phyloP scores from a whole-genome alignment of 164 flowering plant genomes.

The Amborella trichopoda region DNA sequence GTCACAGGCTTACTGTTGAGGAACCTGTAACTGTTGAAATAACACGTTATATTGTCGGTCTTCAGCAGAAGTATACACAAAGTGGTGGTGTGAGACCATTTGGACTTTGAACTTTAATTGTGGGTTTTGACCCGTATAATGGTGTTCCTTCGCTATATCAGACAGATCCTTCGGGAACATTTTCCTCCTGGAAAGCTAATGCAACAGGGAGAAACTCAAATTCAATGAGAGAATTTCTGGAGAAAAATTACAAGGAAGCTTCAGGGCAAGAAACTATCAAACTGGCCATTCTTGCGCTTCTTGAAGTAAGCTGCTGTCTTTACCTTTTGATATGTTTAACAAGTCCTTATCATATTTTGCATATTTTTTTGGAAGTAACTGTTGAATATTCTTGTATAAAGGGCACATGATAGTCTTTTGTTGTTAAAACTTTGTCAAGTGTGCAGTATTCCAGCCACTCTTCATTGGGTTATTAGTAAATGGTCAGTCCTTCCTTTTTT shows the following conservation, averaged over 20 bases:
- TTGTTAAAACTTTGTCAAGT: too few relatives aligned
- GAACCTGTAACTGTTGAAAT: constrained; percentile 97
- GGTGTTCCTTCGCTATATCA: constrained; percentile 81
- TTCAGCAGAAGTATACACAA: constrained; percentile 95
- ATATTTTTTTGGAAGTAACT: too few relatives aligned
- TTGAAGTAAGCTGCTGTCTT: constrained; percentile 56
- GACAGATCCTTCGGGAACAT: constrained; percentile 98
- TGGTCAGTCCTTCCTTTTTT: too few relatives aligned
- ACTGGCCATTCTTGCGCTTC: constrained; percentile 86
- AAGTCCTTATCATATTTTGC: too few relatives aligned
- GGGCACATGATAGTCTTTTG: too few relatives aligned
- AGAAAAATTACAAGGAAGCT: constrained; percentile 91
- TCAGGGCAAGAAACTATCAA: constrained; percentile 95
- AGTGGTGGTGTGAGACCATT: constrained; percentile 99
- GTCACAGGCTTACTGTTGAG: constrained; percentile 92
- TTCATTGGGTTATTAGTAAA: too few relatives aligned
- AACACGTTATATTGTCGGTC: constrained; percentile 92
- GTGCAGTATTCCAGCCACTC: too few relatives aligned
- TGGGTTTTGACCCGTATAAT: constrained; percentile 92
- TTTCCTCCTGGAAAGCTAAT: constrained; percentile 98
- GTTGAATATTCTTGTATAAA: too few relatives aligned
- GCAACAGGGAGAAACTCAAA: constrained; percentile 96
- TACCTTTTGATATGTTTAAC: too few relatives aligned
- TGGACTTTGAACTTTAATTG: constrained; percentile 89
- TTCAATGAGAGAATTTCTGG: constrained; percentile 80